Conservation (phyloP, 2,329 filamentous ascomycete species). For the Septoria linicola region DNA sequence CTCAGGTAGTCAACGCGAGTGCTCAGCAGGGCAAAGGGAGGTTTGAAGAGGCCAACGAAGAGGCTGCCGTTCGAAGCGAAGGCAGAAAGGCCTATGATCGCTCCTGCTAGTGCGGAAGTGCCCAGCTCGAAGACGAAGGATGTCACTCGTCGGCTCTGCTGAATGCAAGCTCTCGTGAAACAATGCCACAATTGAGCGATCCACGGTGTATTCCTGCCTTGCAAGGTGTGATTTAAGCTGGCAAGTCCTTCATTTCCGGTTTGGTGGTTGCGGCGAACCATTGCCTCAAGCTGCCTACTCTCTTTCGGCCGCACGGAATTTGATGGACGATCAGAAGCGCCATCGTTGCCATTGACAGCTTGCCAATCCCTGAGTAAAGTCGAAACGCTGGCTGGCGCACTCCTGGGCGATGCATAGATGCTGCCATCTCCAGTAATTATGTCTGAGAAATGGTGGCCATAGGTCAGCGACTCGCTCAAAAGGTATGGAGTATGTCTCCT, state of each 20-base stretch:
- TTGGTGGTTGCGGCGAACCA: slow-evolving; percentile 24
- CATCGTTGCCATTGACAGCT: background rate
- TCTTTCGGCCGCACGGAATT: too few species aligned
- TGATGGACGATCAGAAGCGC: background rate
- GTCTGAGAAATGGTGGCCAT: slow-evolving; percentile 13
- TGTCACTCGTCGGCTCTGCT: slow-evolving; percentile 56
- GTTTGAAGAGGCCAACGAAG: slow-evolving; percentile 55
- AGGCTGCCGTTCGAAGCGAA: slow-evolving; percentile 52
- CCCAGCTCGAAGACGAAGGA: slow-evolving; percentile 57
- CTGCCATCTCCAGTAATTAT: slow-evolving; percentile 48
- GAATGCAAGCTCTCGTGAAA: slow-evolving; percentile 53
- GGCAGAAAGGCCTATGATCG: slow-evolving; percentile 56
- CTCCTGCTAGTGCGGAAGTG: slow-evolving; percentile 53
- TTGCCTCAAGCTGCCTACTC: too few species aligned
- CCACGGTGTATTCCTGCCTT: slow-evolving; percentile 51
- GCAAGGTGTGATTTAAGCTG: slow-evolving; percentile 49
- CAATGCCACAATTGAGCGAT: slow-evolving; percentile 55
- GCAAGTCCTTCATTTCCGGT: slow-evolving; percentile 40
- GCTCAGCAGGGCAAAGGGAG: slow-evolving; percentile 54
- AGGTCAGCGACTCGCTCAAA: too few species aligned
- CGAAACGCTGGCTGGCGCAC: background rate
- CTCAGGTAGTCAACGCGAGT: slow-evolving; percentile 52
- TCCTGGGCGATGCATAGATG: slow-evolving; percentile 50
- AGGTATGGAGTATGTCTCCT: slow-evolving; percentile 55
- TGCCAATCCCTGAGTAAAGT: background rate